Evolutionary conservation across 495 filamentous ascomycete genomes (phyloP), one percentile per base, ranked within the genome.

Genomic region (Hypoxylon intermedium): DNA sequence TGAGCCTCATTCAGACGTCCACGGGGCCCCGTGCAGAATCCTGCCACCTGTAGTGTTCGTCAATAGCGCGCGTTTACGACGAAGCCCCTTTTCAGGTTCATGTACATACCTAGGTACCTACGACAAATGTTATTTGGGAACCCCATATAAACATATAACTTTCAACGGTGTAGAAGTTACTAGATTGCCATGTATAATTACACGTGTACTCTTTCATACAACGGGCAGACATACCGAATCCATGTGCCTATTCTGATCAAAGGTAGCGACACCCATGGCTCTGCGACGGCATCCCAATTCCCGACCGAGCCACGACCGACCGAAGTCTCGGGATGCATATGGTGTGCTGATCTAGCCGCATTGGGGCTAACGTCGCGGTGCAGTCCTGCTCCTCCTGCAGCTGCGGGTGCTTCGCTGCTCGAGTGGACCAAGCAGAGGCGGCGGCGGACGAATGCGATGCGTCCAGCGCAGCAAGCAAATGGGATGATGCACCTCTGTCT

Each of bases 381-480:
- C 24, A 26, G 24, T 26, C 23, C 28, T 24, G 45, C n/a, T n/a
- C n/a, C n/a, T 30, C 5, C 23, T 56, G 46, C 45, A 51, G 46
- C 42, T 63, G 60, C 48, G 43, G 47, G 53, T 58, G 53, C 48
- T 63, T 48, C 18, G 28, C 19, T 58, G 24, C 12, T 41, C 24
- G 24, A 52, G 44, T 55, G 50, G 58, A 34, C 45, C 46, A 21
- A 38, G 24, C 9, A 41, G 12, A 31, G 48, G 37, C 3, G 33
- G n/a, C n/a, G n/a, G 47, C 41, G 42, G 47, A 40, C 53, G 53
- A 53, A 63, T 63, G 53, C 53, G 45, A 53, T 58, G 60, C 48
- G 46, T 53, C 60, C 53, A 63, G 53, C 60, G 18, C 60, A 63
- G 52, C 48, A 53, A 52, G 41, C 53, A 58, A 58, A 63, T 53